phyloP scores from a whole-genome alignment of 129 eudicot genomes.

The Logfia minima region DNA sequence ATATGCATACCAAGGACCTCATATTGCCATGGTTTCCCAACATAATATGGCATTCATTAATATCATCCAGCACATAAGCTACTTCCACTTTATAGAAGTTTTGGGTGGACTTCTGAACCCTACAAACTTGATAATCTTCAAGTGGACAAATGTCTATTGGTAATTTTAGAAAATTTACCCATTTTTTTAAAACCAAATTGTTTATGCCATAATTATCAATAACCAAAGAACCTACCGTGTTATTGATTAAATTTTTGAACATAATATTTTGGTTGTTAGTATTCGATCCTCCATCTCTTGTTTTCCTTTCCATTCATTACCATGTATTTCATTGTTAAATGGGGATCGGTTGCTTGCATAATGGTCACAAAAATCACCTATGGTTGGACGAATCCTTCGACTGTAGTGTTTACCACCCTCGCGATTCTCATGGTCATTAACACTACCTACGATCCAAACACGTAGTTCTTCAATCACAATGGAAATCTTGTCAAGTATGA shows the following conservation, averaged over 20 bases:
- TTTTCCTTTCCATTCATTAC: neutral
- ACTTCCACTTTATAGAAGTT: neutral
- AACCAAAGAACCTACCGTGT: neutral
- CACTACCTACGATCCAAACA: no score
- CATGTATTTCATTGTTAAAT: neutral
- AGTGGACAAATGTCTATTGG: neutral
- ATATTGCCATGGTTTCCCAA: neutral
- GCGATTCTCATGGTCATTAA: no score
- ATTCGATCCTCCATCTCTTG: neutral
- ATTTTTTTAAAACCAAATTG: neutral
- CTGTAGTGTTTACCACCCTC: no score
- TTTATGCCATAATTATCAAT: neutral
- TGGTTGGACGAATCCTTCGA: neutral
- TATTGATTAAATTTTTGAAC: neutral
- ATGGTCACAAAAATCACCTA: neutral
- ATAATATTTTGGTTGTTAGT: neutral
- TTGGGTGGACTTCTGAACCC: neutral
- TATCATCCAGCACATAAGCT: neutral
- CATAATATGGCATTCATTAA: neutral
- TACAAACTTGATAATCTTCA: neutral
- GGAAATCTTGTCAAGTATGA: no score
- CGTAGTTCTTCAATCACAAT: no score
- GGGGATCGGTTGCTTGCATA: neutral
- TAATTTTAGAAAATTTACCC: neutral
- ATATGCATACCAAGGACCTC: neutral